Conservation (phyloP, 2,329 filamentous ascomycete species). For the Alternaria conjuncta region DNA sequence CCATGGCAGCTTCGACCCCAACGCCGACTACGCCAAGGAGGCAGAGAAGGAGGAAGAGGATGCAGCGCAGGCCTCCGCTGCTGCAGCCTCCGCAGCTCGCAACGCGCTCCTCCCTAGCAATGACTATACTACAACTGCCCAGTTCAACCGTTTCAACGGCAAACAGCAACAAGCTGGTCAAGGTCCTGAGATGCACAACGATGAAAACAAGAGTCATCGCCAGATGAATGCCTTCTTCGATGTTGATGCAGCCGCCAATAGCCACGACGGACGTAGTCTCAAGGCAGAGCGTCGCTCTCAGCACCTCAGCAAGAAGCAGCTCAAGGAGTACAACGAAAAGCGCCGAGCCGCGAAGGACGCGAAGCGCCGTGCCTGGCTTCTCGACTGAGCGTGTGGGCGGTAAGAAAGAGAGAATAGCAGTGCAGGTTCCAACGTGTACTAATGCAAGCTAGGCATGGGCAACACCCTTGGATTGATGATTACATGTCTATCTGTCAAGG, state of each 20-base stretch:
- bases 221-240: slow-evolving; percentile 97
- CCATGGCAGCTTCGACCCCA: slow-evolving; percentile 95
- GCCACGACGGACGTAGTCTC: slow-evolving; percentile 86
- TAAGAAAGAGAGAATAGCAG: slow-evolving; percentile 33
- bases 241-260: slow-evolving; percentile 90
- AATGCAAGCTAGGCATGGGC: slow-evolving; percentile 31
- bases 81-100: slow-evolving; percentile 34
- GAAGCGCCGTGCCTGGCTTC: slow-evolving; percentile 88
- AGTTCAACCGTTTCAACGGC: slow-evolving; percentile 93
- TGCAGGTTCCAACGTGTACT: slow-evolving; percentile 31
- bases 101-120: slow-evolving; percentile 32
- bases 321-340: slow-evolving; percentile 93
- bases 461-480: slow-evolving; percentile 6
- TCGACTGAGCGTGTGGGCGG: slow-evolving; percentile 66
- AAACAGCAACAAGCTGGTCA: slow-evolving; percentile 74
- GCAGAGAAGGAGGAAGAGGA: slow-evolving; percentile 51
- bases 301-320: slow-evolving; percentile 81
- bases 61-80: slow-evolving; percentile 33
- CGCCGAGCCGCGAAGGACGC: slow-evolving; percentile 88
- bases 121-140: slow-evolving; percentile 70
- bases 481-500: slow-evolving; percentile 19
- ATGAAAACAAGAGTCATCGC: slow-evolving; percentile 83
- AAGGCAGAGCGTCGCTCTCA: slow-evolving; percentile 89
- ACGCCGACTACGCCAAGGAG: slow-evolving; percentile 81
- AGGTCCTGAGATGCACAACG: slow-evolving; percentile 77